phyloP scores from a whole-genome alignment of 495 filamentous ascomycete genomes.

The Podospora conica region DNA sequence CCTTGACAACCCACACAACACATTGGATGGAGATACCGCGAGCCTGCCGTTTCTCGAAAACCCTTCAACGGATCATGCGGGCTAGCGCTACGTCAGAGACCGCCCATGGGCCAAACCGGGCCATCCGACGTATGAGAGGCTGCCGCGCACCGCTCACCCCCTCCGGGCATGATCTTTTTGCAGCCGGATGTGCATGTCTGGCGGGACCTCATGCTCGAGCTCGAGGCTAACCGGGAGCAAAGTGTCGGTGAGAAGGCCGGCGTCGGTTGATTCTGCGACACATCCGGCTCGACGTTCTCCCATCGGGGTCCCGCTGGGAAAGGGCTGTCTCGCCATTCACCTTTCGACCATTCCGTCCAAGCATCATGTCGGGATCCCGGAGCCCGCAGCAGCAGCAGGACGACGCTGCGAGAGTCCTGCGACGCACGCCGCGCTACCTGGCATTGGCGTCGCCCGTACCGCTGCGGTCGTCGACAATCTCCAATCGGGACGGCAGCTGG shows the following conservation, averaged over 20 bases:
- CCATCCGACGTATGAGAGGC: conserved; percentile 23
- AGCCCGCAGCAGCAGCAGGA: not conserved
- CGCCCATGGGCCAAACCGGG: conserved; percentile 11
- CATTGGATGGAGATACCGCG: conserved; percentile 28
- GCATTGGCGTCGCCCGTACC: conserved; percentile 14
- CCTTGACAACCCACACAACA: not conserved
- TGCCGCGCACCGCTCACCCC: conserved; percentile 19
- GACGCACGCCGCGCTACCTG: conserved; percentile 11
- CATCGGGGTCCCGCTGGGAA: conserved; percentile 11
- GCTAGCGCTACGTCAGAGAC: conserved; percentile 29
- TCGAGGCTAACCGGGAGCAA: conserved; percentile 9
- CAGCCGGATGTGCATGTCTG: conserved; percentile 16
- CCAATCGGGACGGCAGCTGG: conserved; percentile 32
- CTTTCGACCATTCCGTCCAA: conserved; percentile 3
- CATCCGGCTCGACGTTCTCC: conserved; percentile 13
- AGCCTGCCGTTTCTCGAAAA: conserved; percentile 11
- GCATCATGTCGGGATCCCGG: not conserved
- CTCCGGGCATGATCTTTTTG: conserved; percentile 20
- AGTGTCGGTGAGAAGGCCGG: conserved; percentile 29
- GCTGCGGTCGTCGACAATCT: conserved; percentile 9
- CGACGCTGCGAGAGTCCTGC: not conserved
- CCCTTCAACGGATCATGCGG: conserved; percentile 22
- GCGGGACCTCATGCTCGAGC: conserved; percentile 4
- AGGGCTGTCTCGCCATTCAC: conserved; percentile 5
- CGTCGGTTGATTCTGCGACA: conserved; percentile 18